Evolutionary conservation across 306 rosid species (phyloP), one percentile per base, ranked within the genome.

Genomic region (Citrullus amarus): DNA sequence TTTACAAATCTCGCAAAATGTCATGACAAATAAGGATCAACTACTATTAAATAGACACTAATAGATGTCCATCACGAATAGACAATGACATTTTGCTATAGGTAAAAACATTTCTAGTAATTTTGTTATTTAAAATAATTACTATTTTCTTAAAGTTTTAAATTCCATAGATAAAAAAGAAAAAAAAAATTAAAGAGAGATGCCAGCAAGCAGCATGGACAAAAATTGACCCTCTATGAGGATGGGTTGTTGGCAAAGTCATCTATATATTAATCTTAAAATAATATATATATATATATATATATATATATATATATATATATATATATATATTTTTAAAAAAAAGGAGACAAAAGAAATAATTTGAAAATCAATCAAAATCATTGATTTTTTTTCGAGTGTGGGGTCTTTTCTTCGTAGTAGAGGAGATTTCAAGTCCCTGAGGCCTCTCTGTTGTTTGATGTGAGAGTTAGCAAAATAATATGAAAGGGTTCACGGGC

Each of bases 301-400:
- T 48, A 43, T 8, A 43, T 43, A 32, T 46, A n/a, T n/a, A n/a
- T n/a, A n/a, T n/a, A n/a, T n/a, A n/a, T n/a, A 43, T 8, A 43
- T 43, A 32, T 48, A 43, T 8, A 43, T 43, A 32, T 48, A 43
- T 8, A 43, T 43, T 46, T 46, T 65, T 0, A 6, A 39, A 34
- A 59, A 13, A 38, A 30, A 14, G 41, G 30, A 41, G 75, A 43
- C 75, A 68, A 68, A 68, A 41, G 53, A 39, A 43, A 68, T 68
- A 68, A 68, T 68, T 41, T 28, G 2, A 68, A 68, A 68, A 68
- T 68, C 75, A 68, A 43, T 68, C 75, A 68, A 68, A 68, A 68
- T 41, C 75, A 43, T 11, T 12, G 41, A 28, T 20, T 62, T 62
- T 25, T 1, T 60, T 61, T 68, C 44, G 12, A 53, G 0, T 53